Base-by-base conservation (phyloP, 345 rosid species). In the Populus euphratica region DNA sequence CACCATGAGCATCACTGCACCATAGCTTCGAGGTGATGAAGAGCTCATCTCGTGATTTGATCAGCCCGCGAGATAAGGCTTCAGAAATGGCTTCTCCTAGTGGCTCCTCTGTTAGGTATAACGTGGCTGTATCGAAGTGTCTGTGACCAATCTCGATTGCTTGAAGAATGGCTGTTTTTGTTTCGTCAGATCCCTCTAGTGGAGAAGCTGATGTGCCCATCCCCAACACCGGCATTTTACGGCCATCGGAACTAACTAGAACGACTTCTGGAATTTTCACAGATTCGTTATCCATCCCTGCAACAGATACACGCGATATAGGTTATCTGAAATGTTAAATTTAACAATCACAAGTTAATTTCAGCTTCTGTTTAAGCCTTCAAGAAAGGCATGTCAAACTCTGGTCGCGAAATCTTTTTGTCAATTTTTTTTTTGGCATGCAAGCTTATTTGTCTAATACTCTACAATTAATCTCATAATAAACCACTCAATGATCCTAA, bases 21-120 rank as follows among this genome's bases (percentile, higher is more conserved):
- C 90, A 85, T 3, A 90, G 85, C 87, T 90, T 89, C 64, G 91
- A 82, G 56, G 87, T 88, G 80, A 90, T 77, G 73, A 89, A 90
- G 61, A 90, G 84, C 35, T 90, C 92, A 2, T 87, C 90, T 50
- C 91, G 65, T 8, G 86, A 84, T 41, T 77, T 75, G 70, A 89
- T 81, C 7, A 90, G 9, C 35, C 86, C 86, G 18, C 69, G 85
- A 70, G 83, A 67, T 8, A 89, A 49, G 0, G 92, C 90, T 71
- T 90, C 89, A 2, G 75, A 68, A 17, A 84, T 73, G 50, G 87
- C 87, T 77, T 81, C 81, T 5, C 87, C 87, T 0, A 84, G 75
- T 7, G 81, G 83, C 62, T 84, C 67, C 81, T 84, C 87, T 0
- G 85, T 79, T 8, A 61, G 67, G 67, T 84, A 84, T 0, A 66